These are phyloP conservation scores for Apiospora aurea DNA, from an alignment of 2,329 filamentous ascomycete genomes.

Conservation along the genomic window DNA sequence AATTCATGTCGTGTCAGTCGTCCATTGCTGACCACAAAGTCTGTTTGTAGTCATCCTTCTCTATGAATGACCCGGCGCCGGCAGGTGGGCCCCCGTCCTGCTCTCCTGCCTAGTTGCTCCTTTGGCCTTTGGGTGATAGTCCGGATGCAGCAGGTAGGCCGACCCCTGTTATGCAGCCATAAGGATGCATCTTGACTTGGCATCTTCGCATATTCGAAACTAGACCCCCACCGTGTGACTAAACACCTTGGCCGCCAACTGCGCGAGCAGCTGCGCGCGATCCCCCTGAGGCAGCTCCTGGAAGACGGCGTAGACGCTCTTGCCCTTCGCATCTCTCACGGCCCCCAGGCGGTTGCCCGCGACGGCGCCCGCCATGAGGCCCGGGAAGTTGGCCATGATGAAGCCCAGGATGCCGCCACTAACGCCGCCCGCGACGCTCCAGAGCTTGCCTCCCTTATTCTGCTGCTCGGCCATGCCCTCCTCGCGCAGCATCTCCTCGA, in stretches of 20 bases:
- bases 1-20: constrained; percentile 8
- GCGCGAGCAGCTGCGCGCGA: constrained; percentile 79
- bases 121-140: background rate
- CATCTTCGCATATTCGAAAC: background rate
- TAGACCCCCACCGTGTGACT: constrained; percentile 71
- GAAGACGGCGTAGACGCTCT: constrained; percentile 94
- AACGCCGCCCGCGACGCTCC: constrained; percentile 83
- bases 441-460: constrained; percentile 77
- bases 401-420: constrained; percentile 93
- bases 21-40: background rate
- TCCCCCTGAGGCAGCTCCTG: constrained; percentile 84
- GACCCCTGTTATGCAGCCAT: background rate
- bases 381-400: constrained; percentile 92
- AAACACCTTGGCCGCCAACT: constrained; percentile 87
- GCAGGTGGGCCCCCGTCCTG: background rate
- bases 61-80: constrained; percentile 11
- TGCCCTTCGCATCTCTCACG: constrained; percentile 87
- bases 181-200: background rate
- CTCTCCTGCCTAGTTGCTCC: constrained; percentile 4
- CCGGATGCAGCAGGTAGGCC: background rate
- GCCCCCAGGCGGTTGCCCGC: constrained; percentile 92
- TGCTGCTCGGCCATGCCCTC: constrained; percentile 81
- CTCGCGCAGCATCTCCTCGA: constrained; percentile 90
- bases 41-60: constrained; percentile 1
- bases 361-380: constrained; percentile 86